These are phyloP conservation scores for Vaccinium vitisidaea DNA, from an alignment of 148 eudicot species.

Conservation along the genomic window DNA sequence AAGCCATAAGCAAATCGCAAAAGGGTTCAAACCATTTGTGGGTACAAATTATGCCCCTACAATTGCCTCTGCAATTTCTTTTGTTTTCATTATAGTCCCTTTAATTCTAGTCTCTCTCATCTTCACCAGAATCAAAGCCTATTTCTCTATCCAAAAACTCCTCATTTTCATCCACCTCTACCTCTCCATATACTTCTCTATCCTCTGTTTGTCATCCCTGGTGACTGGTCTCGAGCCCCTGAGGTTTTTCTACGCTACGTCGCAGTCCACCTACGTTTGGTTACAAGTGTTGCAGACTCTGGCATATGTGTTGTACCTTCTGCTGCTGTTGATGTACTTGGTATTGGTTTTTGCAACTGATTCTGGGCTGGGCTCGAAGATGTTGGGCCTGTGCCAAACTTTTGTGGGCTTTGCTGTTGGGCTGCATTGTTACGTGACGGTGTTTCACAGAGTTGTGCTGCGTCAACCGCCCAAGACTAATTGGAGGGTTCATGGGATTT, in stretches of 20 bases:
- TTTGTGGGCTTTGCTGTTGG: constrained; percentile 85
- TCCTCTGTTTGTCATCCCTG: constrained; percentile 60
- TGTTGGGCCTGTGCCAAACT: constrained; percentile 75
- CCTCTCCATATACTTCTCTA: constrained; percentile 72
- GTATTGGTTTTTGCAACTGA: constrained; percentile 75
- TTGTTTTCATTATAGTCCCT: constrained; percentile 65
- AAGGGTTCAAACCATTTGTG: constrained; percentile 66
- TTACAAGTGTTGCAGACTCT: constrained; percentile 78
- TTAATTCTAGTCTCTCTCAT: constrained; percentile 65
- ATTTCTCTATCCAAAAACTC: constrained; percentile 73
- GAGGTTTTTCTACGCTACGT: constrained; percentile 76
- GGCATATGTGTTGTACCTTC: constrained; percentile 63
- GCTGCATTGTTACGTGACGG: constrained; percentile 85
- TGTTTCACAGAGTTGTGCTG: constrained; percentile 78
- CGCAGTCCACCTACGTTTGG: constrained; percentile 66
- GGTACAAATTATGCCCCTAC: constrained; percentile 66
- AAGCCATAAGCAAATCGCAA: constrained; percentile 66
- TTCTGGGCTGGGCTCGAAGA: constrained; percentile 50
- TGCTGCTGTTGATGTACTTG: constrained; percentile 66
- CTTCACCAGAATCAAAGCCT: constrained; percentile 62
- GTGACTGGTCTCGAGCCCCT: constrained; percentile 83
- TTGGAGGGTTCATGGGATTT: constrained; percentile 83
- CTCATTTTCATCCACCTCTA: constrained; percentile 77
- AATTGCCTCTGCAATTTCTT: constrained; percentile 52
- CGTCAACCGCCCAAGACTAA: constrained; percentile 78